These are phyloP conservation scores for Blastocystis sp. DNA, from an alignment of 352 stramenopile species.

Conservation along the genomic window DNA sequence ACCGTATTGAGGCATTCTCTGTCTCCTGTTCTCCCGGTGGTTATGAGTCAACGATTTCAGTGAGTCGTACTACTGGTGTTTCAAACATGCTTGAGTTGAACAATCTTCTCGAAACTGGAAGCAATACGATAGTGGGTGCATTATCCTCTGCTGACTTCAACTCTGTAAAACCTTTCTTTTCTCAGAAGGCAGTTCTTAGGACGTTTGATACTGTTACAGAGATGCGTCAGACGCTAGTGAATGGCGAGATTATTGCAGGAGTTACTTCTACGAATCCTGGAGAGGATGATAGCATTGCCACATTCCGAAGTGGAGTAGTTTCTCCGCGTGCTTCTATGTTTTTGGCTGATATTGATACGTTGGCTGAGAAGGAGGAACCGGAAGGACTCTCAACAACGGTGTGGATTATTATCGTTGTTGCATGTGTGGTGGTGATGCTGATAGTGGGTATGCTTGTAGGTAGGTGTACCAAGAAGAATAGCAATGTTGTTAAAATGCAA, in stretches of 20 bases:
- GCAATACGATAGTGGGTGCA: conserved; percentile 18
- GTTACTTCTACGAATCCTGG: conserved; percentile 42
- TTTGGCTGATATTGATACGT: not conserved
- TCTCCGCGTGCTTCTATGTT: conserved; percentile 43
- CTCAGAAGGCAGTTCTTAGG: not conserved
- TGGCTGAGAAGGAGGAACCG: not conserved
- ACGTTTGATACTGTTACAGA: not conserved
- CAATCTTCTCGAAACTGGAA: not conserved
- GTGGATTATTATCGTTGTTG: not conserved
- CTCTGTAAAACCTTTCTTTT: conserved; percentile 28
- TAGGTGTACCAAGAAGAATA: not conserved
- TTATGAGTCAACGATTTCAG: conserved; percentile 41
- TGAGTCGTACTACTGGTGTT: not conserved
- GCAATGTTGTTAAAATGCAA: not conserved
- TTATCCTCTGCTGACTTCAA: conserved; percentile 56
- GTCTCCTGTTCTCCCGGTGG: conserved; percentile 45
- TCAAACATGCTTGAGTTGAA: conserved; percentile 19
- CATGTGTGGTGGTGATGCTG: not conserved
- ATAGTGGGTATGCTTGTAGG: conserved; percentile 35
- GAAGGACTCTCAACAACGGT: not conserved
- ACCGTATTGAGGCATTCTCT: conserved; percentile 54
- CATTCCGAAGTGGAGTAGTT: conserved; percentile 45
- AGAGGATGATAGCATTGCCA: conserved; percentile 10
- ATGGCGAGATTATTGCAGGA: conserved; percentile 20
- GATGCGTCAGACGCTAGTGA: conserved; percentile 21